A percentile compares a stretch with the other conserved stretches of the same genome.
phyloP scores from a whole-genome alignment of 345 rosid genomes.

The Hibiscus syriacus region DNA sequence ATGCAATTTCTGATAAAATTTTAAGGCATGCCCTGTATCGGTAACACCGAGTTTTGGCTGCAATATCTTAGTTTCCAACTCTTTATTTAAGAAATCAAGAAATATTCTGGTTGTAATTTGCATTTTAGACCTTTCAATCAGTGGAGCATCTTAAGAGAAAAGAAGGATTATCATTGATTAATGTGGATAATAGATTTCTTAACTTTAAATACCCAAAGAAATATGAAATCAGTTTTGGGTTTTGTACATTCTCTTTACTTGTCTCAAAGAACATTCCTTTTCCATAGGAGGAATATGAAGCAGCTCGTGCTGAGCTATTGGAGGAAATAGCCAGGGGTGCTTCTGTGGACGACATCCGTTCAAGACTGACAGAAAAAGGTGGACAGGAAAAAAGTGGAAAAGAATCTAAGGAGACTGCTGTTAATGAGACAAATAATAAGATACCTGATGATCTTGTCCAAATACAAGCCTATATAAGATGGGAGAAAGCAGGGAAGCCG shows the following conservation, averaged over 20 bases:
- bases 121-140: not conserved
- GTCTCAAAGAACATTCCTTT: conserved; percentile 5
- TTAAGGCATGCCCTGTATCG: not conserved
- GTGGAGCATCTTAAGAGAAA: not conserved
- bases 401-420: conserved; percentile 35
- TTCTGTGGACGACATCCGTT: conserved; percentile 67
- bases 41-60: not conserved
- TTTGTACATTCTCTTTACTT: not conserved
- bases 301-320: conserved; percentile 78
- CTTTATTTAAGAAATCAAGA: not conserved
- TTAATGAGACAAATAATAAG: conserved; percentile 22
- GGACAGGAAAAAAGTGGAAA: conserved; percentile 34
- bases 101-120: not conserved
- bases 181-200: not conserved
- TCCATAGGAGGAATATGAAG: conserved; percentile 82
- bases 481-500: conserved; percentile 82
- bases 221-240: not conserved
- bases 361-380: conserved; percentile 48
- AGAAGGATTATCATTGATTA: not conserved
- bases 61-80: no score
- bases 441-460: conserved; percentile 60
- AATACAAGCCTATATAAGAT: conserved; percentile 55
- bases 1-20: not conserved
- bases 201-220: not conserved
- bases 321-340: conserved; percentile 76